phyloP scores from a whole-genome alignment of 495 filamentous ascomycete genomes.

The Aspergillus campestris region DNA sequence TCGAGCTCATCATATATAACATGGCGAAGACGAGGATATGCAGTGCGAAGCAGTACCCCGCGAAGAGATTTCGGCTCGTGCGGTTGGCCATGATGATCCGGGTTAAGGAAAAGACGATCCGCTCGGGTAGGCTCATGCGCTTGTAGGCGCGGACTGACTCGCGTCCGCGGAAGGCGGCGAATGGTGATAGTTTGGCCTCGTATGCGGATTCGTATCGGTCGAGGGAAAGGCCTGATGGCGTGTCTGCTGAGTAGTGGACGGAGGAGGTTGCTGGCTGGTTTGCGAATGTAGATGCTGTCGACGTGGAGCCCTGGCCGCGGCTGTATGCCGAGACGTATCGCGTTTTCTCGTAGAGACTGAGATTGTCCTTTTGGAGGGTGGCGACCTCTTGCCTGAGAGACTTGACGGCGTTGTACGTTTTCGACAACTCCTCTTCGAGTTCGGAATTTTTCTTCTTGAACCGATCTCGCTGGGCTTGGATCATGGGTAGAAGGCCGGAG shows the following conservation, averaged over 20 bases:
- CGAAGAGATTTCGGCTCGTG: constrained; percentile 88
- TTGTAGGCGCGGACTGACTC: constrained; percentile 91
- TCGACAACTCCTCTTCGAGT: constrained; percentile 83
- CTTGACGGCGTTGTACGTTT: constrained; percentile 70
- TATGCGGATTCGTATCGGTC: constrained; percentile 91
- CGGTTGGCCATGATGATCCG: constrained; percentile 83
- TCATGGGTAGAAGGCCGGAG: constrained; percentile 92
- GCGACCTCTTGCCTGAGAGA: constrained; percentile 86
- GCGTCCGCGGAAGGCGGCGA: constrained; percentile 86
- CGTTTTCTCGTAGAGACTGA: constrained; percentile 96
- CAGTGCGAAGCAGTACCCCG: constrained; percentile 82
- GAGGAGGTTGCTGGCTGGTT: constrained; percentile 67
- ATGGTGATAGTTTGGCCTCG: constrained; percentile 89
- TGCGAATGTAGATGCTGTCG: constrained; percentile 63
- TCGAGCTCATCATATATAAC: constrained; percentile 74
- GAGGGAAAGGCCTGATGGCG: constrained; percentile 54
- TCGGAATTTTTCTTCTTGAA: constrained; percentile 95
- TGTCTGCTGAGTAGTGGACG: constrained; percentile 52
- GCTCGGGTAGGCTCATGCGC: constrained; percentile 85
- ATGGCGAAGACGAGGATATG: constrained; percentile 80
- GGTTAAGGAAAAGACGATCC: constrained; percentile 83
- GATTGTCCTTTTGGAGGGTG: constrained; percentile 89
- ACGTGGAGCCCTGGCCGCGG: constrained; percentile 52
- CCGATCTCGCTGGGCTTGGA: constrained; percentile 92
- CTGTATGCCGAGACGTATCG: constrained; percentile 91